Evolutionary conservation across 371 early-diverging fungal species (phyloP).

Genomic region (Circinella umbellata): DNA sequence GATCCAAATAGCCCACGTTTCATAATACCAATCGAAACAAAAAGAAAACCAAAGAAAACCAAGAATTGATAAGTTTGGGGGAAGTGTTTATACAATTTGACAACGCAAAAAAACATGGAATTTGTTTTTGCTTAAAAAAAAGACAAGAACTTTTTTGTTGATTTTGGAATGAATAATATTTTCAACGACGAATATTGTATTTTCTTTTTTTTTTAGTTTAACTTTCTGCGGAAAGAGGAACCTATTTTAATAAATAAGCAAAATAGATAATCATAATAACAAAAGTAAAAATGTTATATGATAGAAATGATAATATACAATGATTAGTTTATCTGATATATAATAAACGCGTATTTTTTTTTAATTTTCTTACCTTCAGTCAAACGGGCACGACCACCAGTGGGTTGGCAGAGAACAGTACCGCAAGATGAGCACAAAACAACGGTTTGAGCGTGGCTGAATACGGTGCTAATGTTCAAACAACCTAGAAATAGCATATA

Average conservation of each 20-base stretch:
- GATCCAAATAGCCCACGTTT: too few relatives aligned
- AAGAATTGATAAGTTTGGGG: too few relatives aligned
- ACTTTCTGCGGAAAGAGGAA: constrained; percentile 61
- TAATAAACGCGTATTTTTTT: background rate
- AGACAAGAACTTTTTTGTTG: too few relatives aligned
- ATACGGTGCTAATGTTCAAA: constrained; percentile 96
- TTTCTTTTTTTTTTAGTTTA: constrained; percentile 44
- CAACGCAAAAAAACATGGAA: too few relatives aligned
- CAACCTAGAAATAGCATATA: constrained; percentile 67
- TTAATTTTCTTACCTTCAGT: constrained; percentile 71
- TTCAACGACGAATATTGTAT: constrained; percentile 5
- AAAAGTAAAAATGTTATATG: background rate
- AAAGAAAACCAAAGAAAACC: too few relatives aligned
- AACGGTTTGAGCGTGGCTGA: constrained; percentile 99
- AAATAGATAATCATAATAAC: background rate
- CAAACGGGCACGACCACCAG: constrained; percentile 98
- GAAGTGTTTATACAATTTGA: too few relatives aligned
- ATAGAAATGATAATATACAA: constrained; percentile 5
- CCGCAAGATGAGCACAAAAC: constrained; percentile 96
- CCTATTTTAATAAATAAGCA: constrained; percentile 5
- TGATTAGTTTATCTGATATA: background rate
- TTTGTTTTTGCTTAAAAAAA: too few relatives aligned
- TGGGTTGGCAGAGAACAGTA: constrained; percentile 97
- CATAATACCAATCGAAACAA: too few relatives aligned
- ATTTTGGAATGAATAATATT: background rate